Conservation (phyloP, 257 asterid genomes). For the Solanum commersonii region DNA sequence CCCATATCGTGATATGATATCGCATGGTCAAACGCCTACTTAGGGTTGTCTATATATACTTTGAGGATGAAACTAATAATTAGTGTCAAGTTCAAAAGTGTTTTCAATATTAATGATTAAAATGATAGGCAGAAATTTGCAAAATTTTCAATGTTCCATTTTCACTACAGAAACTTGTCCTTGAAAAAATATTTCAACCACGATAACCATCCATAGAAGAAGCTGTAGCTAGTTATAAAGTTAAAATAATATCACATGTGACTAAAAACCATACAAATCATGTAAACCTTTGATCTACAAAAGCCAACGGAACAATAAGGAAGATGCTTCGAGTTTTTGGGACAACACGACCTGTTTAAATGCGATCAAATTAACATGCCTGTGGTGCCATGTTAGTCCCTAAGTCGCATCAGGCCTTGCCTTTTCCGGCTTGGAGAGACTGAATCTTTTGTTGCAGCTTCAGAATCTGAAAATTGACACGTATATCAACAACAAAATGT, state of each 20-base stretch:
- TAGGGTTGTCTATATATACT: too few species aligned
- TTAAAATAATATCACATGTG: not conserved
- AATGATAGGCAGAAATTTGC: too few species aligned
- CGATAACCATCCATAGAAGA: not conserved
- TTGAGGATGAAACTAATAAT: too few species aligned
- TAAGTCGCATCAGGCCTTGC: constrained; percentile 34
- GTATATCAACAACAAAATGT: not conserved
- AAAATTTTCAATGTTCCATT: not conserved
- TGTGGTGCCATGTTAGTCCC: not conserved
- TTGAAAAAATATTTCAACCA: not conserved
- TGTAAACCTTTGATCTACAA: not conserved
- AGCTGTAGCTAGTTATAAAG: not conserved
- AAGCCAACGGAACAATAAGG: not conserved
- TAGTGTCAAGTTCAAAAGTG: too few species aligned
- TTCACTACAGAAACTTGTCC: not conserved
- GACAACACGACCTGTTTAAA: not conserved
- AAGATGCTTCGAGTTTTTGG: not conserved
- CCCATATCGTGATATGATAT: too few species aligned
- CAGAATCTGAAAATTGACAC: constrained; percentile 38
- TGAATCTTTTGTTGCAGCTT: constrained; percentile 83
- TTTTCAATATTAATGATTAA: too few species aligned
- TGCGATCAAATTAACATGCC: not conserved
- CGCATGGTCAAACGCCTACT: too few species aligned
- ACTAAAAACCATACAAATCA: not conserved
- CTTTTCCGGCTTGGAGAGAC: constrained; percentile 76